These are phyloP conservation scores for Coriolopsis trogii DNA, from an alignment of 1,284 basidiomycete species.

Conservation along the genomic window DNA sequence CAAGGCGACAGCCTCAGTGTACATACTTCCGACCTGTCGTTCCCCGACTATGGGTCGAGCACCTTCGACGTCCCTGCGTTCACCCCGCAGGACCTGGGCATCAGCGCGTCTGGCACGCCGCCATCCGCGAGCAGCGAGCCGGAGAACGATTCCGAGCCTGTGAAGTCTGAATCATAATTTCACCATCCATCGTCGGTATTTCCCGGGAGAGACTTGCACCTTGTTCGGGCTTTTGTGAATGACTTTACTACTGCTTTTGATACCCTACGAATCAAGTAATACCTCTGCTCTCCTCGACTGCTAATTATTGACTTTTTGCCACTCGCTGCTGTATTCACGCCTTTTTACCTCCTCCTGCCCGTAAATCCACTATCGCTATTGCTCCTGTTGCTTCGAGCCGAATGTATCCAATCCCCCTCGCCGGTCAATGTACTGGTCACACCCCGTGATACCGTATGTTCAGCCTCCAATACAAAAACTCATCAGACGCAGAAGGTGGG, in stretches of 20 bases:
- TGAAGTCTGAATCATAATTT: constrained; percentile 47
- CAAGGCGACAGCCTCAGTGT: constrained; percentile 53
- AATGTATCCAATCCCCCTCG: constrained; percentile 27
- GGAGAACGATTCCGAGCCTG: constrained; percentile 49
- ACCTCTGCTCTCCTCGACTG: constrained; percentile 26
- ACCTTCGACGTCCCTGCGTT: constrained; percentile 71
- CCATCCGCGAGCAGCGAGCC: constrained; percentile 51
- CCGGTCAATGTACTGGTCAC: constrained; percentile 21
- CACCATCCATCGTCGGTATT: no score
- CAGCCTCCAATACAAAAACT: no score
- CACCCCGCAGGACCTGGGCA: constrained; percentile 63
- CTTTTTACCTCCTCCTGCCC: no score
- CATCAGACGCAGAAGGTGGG: no score
- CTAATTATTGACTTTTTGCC: constrained; percentile 34
- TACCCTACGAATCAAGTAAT: constrained; percentile 25
- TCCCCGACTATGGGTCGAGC: constrained; percentile 64
- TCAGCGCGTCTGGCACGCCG: constrained; percentile 54
- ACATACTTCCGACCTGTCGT: constrained; percentile 59
- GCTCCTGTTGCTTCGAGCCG: constrained; percentile 23
- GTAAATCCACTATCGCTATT: constrained; percentile 15
- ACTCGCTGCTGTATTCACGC: constrained; percentile 29
- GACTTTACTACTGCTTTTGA: constrained; percentile 16
- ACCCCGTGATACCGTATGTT: constrained; percentile 14
- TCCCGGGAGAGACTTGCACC: constrained; percentile 5
- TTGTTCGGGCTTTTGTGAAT: constrained; percentile 26